These are phyloP conservation scores for Hydrangea macrophylla DNA, from an alignment of 148 eudicot genomes.

Conservation along the genomic window DNA sequence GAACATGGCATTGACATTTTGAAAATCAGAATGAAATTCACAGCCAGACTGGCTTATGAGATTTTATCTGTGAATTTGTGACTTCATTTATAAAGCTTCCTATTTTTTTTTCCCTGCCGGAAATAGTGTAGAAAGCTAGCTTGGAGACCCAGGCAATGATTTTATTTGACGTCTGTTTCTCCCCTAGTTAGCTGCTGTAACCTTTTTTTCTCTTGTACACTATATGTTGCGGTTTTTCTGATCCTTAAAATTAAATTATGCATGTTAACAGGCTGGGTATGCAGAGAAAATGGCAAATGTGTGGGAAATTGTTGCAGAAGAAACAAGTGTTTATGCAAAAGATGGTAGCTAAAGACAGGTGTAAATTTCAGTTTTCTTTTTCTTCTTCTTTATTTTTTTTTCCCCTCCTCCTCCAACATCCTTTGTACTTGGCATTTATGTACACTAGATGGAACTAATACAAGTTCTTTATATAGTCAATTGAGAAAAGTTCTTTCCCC, in stretches of 20 bases:
- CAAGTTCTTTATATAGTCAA: not conserved
- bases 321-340: conserved; percentile 63
- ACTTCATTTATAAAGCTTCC: not conserved
- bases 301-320: conserved; percentile 89
- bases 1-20: not conserved
- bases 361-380: not conserved
- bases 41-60: not conserved
- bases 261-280: conserved; percentile 77
- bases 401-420: not conserved
- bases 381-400: too few relatives aligned
- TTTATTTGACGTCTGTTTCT: not conserved
- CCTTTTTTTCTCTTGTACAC: not conserved
- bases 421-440: conserved; percentile 4
- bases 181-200: not conserved
- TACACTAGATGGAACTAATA: not conserved
- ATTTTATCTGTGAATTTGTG: not conserved
- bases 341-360: conserved; percentile 22
- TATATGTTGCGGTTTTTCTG: not conserved
- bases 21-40: not conserved
- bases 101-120: not conserved
- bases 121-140: not conserved
- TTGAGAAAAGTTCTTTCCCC: not conserved
- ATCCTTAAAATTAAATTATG: not conserved
- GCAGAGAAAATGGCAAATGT: conserved; percentile 90
- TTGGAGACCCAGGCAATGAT: too few relatives aligned